A percentile compares a stretch with the other conserved stretches of the same genome.
These are phyloP conservation scores for Bruguiera sexangula DNA, from an alignment of 345 rosid genomes.

Conservation along the genomic window DNA sequence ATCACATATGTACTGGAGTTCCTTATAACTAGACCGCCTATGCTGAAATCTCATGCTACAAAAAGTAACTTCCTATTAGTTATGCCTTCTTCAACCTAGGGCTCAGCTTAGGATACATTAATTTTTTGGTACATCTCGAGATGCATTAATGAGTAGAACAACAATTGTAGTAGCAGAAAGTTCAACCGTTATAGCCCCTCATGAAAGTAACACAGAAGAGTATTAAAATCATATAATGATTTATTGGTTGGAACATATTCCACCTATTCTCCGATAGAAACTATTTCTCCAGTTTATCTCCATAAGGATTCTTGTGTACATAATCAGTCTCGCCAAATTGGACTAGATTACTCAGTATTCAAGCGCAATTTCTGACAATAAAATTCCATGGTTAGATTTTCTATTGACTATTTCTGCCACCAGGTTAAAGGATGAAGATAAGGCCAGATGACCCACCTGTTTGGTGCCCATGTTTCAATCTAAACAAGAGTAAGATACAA, in stretches of 20 bases:
- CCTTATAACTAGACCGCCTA: constrained; percentile 86
- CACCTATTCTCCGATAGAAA: background rate
- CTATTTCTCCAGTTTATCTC: background rate
- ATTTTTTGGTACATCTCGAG: too few species aligned
- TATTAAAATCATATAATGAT: too few species aligned
- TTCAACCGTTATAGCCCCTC: background rate
- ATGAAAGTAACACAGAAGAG: background rate
- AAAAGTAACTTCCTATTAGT: constrained; percentile 5
- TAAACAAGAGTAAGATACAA: constrained; percentile 1
- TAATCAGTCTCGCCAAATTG: too few species aligned
- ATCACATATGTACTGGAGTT: constrained; percentile 90
- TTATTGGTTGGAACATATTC: background rate
- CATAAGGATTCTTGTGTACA: too few species aligned
- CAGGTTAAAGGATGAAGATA: too few species aligned
- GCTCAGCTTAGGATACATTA: background rate
- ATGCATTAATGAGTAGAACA: background rate
- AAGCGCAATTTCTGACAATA: too few species aligned
- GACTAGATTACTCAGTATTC: too few species aligned
- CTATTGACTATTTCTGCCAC: too few species aligned
- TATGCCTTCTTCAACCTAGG: background rate
- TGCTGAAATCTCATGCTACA: constrained; percentile 63
- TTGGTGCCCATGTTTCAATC: background rate
- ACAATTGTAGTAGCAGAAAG: background rate
- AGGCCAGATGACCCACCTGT: too few species aligned
- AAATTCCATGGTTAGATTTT: too few species aligned